phyloP scores from a whole-genome alignment of 2,329 filamentous ascomycete genomes.

The Hysterium pulicare region DNA sequence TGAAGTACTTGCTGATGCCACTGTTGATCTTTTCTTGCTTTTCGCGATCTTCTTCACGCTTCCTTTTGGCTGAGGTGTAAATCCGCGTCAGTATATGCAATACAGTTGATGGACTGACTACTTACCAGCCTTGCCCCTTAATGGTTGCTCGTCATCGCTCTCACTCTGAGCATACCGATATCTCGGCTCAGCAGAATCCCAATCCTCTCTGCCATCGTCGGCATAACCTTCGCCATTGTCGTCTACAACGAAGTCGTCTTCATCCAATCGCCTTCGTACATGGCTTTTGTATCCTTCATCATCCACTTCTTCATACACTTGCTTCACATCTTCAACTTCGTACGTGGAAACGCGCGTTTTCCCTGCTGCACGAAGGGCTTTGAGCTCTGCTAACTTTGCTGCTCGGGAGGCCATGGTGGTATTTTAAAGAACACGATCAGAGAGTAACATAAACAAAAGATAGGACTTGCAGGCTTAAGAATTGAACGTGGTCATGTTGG shows the following conservation, averaged over 20 bases:
- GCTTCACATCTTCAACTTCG: constrained; percentile 76
- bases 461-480: neutral
- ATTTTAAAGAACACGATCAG: neutral
- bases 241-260: constrained; percentile 98
- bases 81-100: constrained; percentile 6
- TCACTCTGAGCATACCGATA: constrained; percentile 64
- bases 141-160: constrained; percentile 65
- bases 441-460: too few relatives aligned
- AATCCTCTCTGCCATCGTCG: constrained; percentile 82
- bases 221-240: constrained; percentile 97
- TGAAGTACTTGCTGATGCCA: constrained; percentile 94
- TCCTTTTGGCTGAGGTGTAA: constrained; percentile 67
- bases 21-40: constrained; percentile 84
- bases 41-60: constrained; percentile 80
- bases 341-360: constrained; percentile 89
- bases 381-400: constrained; percentile 65
- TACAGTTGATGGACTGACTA: neutral
- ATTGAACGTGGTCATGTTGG: neutral
- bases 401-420: constrained; percentile 32
- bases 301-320: constrained; percentile 93
- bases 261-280: constrained; percentile 79
- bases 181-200: constrained; percentile 67
- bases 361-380: constrained; percentile 78
- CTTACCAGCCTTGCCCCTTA: constrained; percentile 57
- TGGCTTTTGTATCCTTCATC: constrained; percentile 97